Evolutionary conservation across 495 filamentous ascomycete species (phyloP), one percentile per base, ranked within the genome.

Genomic region (Penicillium lagena): DNA sequence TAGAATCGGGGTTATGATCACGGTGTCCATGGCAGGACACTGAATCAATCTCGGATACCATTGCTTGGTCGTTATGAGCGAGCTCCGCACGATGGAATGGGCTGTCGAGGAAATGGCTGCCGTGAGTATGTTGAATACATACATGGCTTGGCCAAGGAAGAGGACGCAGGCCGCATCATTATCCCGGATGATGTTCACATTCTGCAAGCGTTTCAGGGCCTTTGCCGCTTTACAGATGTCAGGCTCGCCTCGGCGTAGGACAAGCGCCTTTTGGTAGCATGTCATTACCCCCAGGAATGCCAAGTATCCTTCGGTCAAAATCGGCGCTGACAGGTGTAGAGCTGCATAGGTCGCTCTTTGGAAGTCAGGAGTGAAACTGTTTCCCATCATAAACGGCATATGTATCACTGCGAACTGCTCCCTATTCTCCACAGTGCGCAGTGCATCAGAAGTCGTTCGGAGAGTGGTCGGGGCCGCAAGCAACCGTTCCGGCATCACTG

Each of bases 1-100:
- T 39, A 63, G 33, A 27, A 67, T 44, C 6, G 63, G 63, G 1
- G 56, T 45, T 47, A 67, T 57, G 33, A 51, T 55, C 31, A 67
- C 51, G 6, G 55, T 55, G 37, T 67, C 57, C 43, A 67, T 54
- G 35, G 55, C 44, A 0, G 57, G 59, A 7, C 40, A 35, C 35
- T 45, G 46, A 9, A 60, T 39, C 17, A 67, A 35, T n/a, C 45
- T 37, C 3, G 52, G 48, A n/a, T 64, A 40, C 59, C 59, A 67
- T 32, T 43, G 39, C 27, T 59, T 54, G 5, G 54, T 45, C n/a
- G 59, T 57, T 33, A 62, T 50, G 39, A 62, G 56, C 10, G 59
- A 40, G 28, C 50, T 60, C 29, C 53, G 53, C 14, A 62, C 43
- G 17, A 62, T 62, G 11, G 59, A 48, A 36, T 60, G 56, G 32